Evolutionary conservation across 2,329 filamentous ascomycete genomes (phyloP), one percentile per base, ranked within the genome.

Genomic region (Botryotinia convoluta): DNA sequence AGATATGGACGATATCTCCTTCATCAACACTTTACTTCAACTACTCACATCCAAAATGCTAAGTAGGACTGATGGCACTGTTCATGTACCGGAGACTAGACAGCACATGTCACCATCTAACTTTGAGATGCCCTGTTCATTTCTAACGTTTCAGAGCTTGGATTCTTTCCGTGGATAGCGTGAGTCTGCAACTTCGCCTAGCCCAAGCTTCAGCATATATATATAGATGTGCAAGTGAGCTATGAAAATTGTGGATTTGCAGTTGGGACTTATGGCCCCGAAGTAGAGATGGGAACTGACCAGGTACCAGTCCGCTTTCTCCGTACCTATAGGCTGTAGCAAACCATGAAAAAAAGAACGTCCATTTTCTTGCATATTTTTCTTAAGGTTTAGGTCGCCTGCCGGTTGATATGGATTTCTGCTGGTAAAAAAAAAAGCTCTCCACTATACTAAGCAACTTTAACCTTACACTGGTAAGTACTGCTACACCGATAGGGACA

Each of bases 391-490:
- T 42, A 20, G 20, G n/a, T 57, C 9, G 35, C n/a, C 48, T 42
- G 48, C 26, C 22, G 48, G 35, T 8, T 51, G 63, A 22, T 42
- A 68, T 29, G n/a, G 22, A 57, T 57, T 57, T 42, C 48, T 39
- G n/a, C 64, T 42, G 35, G 20, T 42, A 68, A 68, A 29, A 57
- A 65, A 63, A 64, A 42, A 68, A 16, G 16, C 16, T 57, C 48
- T 29, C 48, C 65, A 42, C 48, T 32, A n/a, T 37, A 26, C 48
- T 20, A 35, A 32, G 35, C 26, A 68, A 57, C n/a, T 22, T 42
- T 42, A 39, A 57, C 16, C 65, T 42, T 68, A 68, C 65, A 26
- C 65, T 68, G 26, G 65, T 68, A 68, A 32, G 48, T 39, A 54
- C 22, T 32, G 35, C 48, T 51, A 68, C 65, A 68, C 65, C 65